phyloP scores from a whole-genome alignment of 257 asterid genomes.

The Ophiorrhiza pumila region DNA sequence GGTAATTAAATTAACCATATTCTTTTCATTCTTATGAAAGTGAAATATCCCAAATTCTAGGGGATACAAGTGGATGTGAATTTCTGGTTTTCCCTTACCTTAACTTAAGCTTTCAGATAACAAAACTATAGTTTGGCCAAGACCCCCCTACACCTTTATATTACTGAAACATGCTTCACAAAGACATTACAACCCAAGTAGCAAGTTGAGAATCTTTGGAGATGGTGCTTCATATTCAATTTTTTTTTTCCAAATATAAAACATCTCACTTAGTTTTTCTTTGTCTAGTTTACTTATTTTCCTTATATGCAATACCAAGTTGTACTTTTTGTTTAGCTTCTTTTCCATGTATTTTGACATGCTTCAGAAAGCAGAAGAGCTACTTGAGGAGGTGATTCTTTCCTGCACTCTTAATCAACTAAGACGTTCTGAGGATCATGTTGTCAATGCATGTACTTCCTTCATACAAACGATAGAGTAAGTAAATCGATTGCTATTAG shows the following conservation, averaged over 20 bases:
- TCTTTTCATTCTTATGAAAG: constrained; percentile 7
- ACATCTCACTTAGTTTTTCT: neutral
- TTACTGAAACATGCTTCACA: neutral
- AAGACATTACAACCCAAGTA: neutral
- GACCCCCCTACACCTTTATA: neutral
- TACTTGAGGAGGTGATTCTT: constrained; percentile 89
- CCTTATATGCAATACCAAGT: neutral
- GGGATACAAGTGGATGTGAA: constrained; percentile 4
- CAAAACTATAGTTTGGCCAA: neutral
- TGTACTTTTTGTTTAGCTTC: neutral
- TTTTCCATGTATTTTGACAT: constrained; percentile 29
- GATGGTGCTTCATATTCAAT: neutral
- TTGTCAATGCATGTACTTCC: constrained; percentile 64
- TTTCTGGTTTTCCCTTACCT: neutral
- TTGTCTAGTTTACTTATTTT: neutral
- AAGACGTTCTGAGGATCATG: constrained; percentile 43
- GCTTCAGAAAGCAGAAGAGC: constrained; percentile 83
- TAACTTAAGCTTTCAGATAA: neutral
- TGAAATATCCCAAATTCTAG: constrained; percentile 13
- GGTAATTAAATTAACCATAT: constrained; percentile 37
- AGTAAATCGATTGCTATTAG: constrained; percentile 16
- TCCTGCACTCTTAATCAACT: constrained; percentile 82
- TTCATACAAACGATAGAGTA: constrained; percentile 81
- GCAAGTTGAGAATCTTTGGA: neutral
- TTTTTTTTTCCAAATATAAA: neutral